Evolutionary conservation across 225 moss, liverwort and hornwort genomes (phyloP).

Genomic region (Straminergon stramineum): DNA sequence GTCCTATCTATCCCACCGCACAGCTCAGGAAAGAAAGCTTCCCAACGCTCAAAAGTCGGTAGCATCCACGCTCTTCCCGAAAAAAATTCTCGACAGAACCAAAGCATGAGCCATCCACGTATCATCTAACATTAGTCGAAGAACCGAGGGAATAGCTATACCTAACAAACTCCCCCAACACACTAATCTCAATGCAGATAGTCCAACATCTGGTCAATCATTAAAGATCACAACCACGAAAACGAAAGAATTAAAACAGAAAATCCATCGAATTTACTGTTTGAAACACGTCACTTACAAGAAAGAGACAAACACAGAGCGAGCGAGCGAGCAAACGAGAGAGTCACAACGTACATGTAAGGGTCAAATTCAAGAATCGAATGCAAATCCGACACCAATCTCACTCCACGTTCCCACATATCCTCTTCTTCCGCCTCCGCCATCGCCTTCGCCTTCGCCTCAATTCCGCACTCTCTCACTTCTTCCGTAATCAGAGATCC

Average conservation of each 20-base stretch:
- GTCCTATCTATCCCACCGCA: not conserved
- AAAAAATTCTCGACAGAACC: not conserved
- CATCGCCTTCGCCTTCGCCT: not conserved
- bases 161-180: not conserved
- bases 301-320: not conserved
- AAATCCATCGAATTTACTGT: not conserved
- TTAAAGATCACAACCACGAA: not conserved
- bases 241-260: not conserved
- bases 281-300: not conserved
- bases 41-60: not conserved
- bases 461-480: not conserved
- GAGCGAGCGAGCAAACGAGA: not conserved
- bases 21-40: not conserved
- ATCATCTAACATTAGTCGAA: not conserved
- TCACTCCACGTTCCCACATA: constrained; percentile 26
- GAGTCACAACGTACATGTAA: constrained; percentile 26
- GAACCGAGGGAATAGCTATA: not conserved
- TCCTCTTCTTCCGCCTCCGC: constrained; percentile 2
- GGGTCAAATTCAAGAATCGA: constrained; percentile 44
- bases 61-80: not conserved
- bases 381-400: constrained; percentile 41
- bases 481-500: not conserved
- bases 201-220: not conserved
- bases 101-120: not conserved
- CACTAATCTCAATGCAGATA: constrained; percentile 2